These are phyloP conservation scores for Torulaspora gathmanii DNA, from an alignment of 805 yeast genomes.

Conservation along the genomic window DNA sequence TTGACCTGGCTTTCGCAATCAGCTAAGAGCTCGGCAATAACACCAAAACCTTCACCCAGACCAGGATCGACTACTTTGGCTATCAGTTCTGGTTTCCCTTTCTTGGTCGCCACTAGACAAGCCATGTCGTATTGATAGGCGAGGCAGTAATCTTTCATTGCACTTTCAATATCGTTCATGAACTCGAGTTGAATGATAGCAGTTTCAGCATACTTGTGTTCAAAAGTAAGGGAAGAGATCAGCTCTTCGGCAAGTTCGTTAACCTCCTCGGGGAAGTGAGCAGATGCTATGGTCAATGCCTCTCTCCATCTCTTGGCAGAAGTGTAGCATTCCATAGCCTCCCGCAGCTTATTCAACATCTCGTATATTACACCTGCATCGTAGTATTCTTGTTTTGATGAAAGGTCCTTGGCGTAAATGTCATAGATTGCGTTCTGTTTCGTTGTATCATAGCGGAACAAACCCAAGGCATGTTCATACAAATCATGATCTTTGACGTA, in stretches of 20 bases:
- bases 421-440: conserved; percentile 53
- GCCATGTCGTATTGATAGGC: conserved; percentile 75
- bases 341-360: conserved; percentile 48
- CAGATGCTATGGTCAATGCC: conserved; percentile 60
- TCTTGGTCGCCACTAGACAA: conserved; percentile 53
- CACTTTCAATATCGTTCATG: conserved; percentile 54
- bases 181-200: conserved; percentile 68
- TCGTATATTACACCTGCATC: conserved; percentile 83
- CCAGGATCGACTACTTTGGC: conserved; percentile 63
- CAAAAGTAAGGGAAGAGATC: conserved; percentile 55
- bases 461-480: conserved; percentile 60
- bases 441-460: conserved; percentile 53
- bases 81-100: conserved; percentile 43
- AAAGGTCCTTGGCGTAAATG: conserved; percentile 59
- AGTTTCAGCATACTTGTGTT: conserved; percentile 71
- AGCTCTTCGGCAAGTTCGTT: conserved; percentile 53
- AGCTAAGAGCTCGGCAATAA: conserved; percentile 81
- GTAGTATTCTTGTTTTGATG: conserved; percentile 50
- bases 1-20: conserved; percentile 83
- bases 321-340: conserved; percentile 67
- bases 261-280: conserved; percentile 39
- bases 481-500: conserved; percentile 68
- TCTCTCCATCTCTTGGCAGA: conserved; percentile 78
- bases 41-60: conserved; percentile 82
- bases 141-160: conserved; percentile 67